These are phyloP conservation scores for Vitis riparia DNA, from an alignment of 164 flowering plant species.

Conservation along the genomic window DNA sequence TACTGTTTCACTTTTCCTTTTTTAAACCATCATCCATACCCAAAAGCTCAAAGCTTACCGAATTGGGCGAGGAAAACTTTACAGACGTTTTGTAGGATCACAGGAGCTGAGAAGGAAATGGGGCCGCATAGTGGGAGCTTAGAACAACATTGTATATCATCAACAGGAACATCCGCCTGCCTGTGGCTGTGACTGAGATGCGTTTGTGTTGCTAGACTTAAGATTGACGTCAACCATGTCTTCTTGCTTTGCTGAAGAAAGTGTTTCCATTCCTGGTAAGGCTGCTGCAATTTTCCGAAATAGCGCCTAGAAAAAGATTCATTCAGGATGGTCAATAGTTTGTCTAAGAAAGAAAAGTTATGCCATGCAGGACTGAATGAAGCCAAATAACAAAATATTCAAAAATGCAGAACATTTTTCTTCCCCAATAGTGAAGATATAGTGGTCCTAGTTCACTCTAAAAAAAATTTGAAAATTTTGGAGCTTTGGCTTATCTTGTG, in stretches of 20 bases:
- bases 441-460: too few species aligned
- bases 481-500: neutral
- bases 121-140: neutral
- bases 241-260: slow-evolving; percentile 79
- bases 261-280: slow-evolving; percentile 88
- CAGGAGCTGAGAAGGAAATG: neutral
- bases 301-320: slow-evolving; percentile 51
- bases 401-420: neutral
- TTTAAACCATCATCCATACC: neutral
- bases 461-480: too few species aligned
- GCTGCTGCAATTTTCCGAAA: slow-evolving; percentile 87
- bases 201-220: slow-evolving; percentile 43
- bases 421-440: too few species aligned
- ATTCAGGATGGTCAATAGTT: neutral
- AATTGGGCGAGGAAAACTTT: slow-evolving; percentile 15
- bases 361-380: too few species aligned
- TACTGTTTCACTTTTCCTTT: neutral
- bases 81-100: neutral
- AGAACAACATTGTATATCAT: slow-evolving; percentile 10
- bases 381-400: too few species aligned
- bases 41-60: slow-evolving; percentile 9
- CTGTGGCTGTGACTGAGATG: slow-evolving; percentile 55
- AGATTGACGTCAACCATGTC: slow-evolving; percentile 91
- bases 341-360: too few species aligned
- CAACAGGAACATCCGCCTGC: slow-evolving; percentile 79